These are phyloP conservation scores for Kurtzmaniella natalensis DNA, from an alignment of 1,139 yeast species.

Conservation along the genomic window DNA sequence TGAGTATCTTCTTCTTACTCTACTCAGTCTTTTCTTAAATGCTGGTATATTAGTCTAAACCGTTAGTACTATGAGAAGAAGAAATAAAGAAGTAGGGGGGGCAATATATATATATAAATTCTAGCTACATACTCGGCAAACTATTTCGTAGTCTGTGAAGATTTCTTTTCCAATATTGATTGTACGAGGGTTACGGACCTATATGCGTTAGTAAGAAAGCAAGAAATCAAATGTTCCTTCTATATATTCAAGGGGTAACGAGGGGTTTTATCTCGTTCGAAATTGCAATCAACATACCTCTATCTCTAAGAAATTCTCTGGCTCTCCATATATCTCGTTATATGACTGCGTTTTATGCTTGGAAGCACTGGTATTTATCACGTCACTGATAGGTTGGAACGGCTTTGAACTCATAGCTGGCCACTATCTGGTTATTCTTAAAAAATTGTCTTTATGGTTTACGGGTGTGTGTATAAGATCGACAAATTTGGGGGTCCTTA, in stretches of 20 bases:
- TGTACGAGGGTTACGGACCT: constrained; percentile 71
- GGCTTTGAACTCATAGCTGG: constrained; percentile 24
- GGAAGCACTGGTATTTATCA: constrained; percentile 31
- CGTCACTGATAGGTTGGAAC: constrained; percentile 46
- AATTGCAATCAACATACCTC: too few species aligned
- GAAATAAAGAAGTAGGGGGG: too few species aligned
- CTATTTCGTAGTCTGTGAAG: constrained; percentile 88
- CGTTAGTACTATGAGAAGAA: constrained; percentile 16
- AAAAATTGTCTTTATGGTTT: too few species aligned
- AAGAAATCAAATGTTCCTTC: neutral
- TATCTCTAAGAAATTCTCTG: constrained; percentile 89
- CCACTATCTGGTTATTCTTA: too few species aligned
- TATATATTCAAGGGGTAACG: too few species aligned
- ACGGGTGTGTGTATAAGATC: too few species aligned
- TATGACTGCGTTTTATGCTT: constrained; percentile 58
- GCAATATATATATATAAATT: too few species aligned
- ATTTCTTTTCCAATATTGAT: constrained; percentile 65
- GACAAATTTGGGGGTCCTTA: too few species aligned
- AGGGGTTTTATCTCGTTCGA: too few species aligned
- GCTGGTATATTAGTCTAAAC: constrained; percentile 72
- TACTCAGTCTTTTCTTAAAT: constrained; percentile 60
- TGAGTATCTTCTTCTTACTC: constrained; percentile 81
- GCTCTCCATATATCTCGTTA: constrained; percentile 86
- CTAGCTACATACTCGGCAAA: constrained; percentile 60
- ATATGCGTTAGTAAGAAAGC: constrained; percentile 17